Evolutionary conservation across 257 asterid species (phyloP), one percentile per base, ranked within the genome.

Genomic region (Sherardia arvensis): DNA sequence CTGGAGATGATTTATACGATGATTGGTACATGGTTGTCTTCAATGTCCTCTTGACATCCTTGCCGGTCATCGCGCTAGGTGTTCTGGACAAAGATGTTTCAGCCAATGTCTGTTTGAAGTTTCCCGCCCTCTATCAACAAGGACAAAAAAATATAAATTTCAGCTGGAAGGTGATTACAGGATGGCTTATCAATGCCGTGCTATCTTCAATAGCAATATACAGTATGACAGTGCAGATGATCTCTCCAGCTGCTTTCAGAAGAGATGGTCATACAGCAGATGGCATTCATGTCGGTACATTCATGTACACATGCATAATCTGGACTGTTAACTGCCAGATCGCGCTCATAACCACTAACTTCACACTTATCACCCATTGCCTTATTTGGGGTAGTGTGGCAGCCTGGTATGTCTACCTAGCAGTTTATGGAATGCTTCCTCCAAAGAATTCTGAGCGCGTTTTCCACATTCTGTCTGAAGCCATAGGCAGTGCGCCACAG

Each of bases 21-120:
- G 91, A 86, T 69, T 84, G 91, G 95, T 82, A 81, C 45, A 80
- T 84, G 95, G 79, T 84, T 18, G 71, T 82, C 67, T 86, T 84
- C 83, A 86, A 86, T 65, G 91, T 86, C 21, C 74, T 80, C 27
- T 62, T 86, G 69, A 86, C 95, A 49, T 86, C 95, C n/a, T 64
- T 86, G 76, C 91, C 91, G 9, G 89, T 84, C 59, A 64, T 86
- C 32, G 68, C 95, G 28, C 78, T 86, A 0, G 95, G 95, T 21
- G 91, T 84, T 36, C 74, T 86, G 1, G 91, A 86, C 63, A 88
- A 86, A 59, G 91, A 86, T 60, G 87, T 82, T 59, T 77, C 89
- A 1, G 72, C 89, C 3, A 87, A 84, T 5, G 75, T 84, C 10
- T 86, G 91, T 69, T 58, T 86, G 30, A 77, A 83, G 88, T 86